phyloP scores from a whole-genome alignment of 768 basidiomycete genomes.

The Boletus insuetus region DNA sequence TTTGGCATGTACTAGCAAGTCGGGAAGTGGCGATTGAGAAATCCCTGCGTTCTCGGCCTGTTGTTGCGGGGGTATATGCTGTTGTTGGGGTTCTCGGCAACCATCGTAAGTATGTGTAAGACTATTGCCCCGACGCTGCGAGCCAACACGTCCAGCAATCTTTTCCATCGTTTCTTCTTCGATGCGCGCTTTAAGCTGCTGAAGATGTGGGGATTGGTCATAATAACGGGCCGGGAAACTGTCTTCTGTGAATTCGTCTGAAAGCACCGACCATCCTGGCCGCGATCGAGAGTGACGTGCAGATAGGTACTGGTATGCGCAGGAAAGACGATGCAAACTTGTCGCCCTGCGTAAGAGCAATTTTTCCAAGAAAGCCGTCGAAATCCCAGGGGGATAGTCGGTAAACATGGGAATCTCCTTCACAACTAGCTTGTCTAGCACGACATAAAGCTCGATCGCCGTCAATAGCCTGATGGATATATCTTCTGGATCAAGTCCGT shows the following conservation, averaged over 20 bases:
- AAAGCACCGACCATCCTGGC: too few relatives aligned
- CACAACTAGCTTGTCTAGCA: slow-evolving; percentile 27
- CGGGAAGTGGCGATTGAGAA: not conserved
- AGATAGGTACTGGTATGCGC: too few relatives aligned
- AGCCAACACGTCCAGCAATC: too few relatives aligned
- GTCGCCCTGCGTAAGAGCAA: too few relatives aligned
- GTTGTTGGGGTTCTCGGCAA: not conserved
- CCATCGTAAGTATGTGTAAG: not conserved
- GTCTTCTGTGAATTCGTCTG: too few relatives aligned
- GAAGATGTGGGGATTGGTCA: not conserved
- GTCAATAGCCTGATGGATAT: slow-evolving; percentile 40
- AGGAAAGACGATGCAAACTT: too few relatives aligned
- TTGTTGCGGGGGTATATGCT: too few relatives aligned
- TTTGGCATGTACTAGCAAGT: not conserved
- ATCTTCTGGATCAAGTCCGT: slow-evolving; percentile 31
- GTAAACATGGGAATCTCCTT: slow-evolving; percentile 4
- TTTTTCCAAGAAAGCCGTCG: too few relatives aligned
- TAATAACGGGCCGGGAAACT: not conserved
- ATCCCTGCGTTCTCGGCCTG: too few relatives aligned
- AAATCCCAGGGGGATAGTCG: slow-evolving; percentile 10
- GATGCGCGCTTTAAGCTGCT: not conserved
- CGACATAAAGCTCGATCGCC: slow-evolving; percentile 33
- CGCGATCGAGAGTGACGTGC: too few relatives aligned
- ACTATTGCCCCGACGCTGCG: too few relatives aligned
- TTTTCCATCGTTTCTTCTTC: not conserved